Base-by-base conservation (phyloP, 1,284 basidiomycete genomes). In the Phellopilus nigrolimitatus region DNA sequence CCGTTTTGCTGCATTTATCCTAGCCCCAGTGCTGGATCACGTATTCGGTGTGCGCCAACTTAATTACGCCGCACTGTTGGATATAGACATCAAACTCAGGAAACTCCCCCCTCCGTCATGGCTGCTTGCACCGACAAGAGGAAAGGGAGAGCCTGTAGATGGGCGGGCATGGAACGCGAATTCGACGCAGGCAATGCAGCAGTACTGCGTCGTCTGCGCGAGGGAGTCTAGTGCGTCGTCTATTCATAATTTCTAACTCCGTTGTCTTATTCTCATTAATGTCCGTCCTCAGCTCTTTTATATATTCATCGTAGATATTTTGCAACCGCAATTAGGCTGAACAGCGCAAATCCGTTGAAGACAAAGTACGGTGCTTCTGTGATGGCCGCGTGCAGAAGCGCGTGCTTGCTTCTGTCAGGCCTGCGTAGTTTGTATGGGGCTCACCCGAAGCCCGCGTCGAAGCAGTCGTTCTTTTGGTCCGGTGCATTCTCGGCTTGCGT, bases 391-490 rank as follows among this genome's bases (percentile, higher is more conserved):
- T 75, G 71, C 60, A 64, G 70, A 31, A 73, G 74, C 55, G 73
- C 76, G 1, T 66, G 68, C 51, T 66, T 67, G 8, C 58, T 77
- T 30, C 70, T 75, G 47, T 64, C 65, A 3, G 66, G 68, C 47
- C 59, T 78, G 34, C 63, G 62, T 36, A 65, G 65, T 15, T 49
- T 78, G 28, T 74, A 71, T 53, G 53, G 58, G 1, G 61, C 66
- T 13, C 69, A 76, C 61, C 69, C 69, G 3, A 55, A 56, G n/a
- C 56, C 65, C 2, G 61, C 68, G 3, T 57, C 66, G 19, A 60
- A 63, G 34, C 62, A 68, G 13, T 78, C 75, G 73, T 76, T 71
- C 59, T 76, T 79, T 60, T 80, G 78, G 78, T 73, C 75, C 1
- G 66, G 66, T 2, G 60, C 75, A 34, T 78, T 74, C 54, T 74